Evolutionary conservation across 768 basidiomycete species (phyloP).

Genomic region (Mycena galericulata): DNA sequence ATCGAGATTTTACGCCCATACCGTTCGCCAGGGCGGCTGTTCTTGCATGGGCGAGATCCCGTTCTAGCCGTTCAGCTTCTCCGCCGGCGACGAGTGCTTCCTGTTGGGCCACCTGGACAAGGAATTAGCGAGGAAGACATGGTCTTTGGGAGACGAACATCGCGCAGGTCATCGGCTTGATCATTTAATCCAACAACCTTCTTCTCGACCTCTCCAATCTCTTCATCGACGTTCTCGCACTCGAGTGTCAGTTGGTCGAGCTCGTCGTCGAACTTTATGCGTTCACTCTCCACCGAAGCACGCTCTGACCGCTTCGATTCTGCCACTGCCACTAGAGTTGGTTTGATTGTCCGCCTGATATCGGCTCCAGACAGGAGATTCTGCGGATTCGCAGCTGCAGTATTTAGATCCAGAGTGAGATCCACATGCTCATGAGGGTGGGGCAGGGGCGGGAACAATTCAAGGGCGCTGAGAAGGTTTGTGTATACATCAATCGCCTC

Average conservation of each 20-base stretch:
- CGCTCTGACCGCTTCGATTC: slow-evolving; percentile 79
- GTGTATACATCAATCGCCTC: slow-evolving; percentile 86
- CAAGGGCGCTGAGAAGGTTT: slow-evolving; percentile 77
- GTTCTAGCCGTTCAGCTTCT: slow-evolving; percentile 76
- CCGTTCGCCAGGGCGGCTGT: slow-evolving; percentile 83
- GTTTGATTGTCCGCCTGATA: slow-evolving; percentile 79
- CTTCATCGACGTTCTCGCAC: slow-evolving; percentile 86
- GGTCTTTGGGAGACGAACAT: slow-evolving; percentile 56
- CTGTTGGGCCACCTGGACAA: slow-evolving; percentile 76
- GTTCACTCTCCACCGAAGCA: slow-evolving; percentile 79
- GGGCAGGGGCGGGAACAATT: slow-evolving; percentile 80
- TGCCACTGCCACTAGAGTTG: slow-evolving; percentile 77
- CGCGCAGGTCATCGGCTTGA: slow-evolving; percentile 85
- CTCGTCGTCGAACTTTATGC: slow-evolving; percentile 85
- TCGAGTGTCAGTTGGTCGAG: slow-evolving; percentile 81
- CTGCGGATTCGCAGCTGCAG: slow-evolving; percentile 77
- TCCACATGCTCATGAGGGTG: slow-evolving; percentile 79
- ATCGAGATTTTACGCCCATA: slow-evolving; percentile 83
- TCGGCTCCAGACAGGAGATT: slow-evolving; percentile 77
- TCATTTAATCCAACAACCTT: slow-evolving; percentile 77
- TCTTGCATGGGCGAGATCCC: slow-evolving; percentile 78
- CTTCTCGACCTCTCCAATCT: slow-evolving; percentile 78
- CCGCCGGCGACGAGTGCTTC: slow-evolving; percentile 75
- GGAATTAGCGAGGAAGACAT: background rate
- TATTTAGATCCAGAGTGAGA: slow-evolving; percentile 85